Conservation (phyloP, 1,139 yeast genomes). For the Candida sp. region DNA sequence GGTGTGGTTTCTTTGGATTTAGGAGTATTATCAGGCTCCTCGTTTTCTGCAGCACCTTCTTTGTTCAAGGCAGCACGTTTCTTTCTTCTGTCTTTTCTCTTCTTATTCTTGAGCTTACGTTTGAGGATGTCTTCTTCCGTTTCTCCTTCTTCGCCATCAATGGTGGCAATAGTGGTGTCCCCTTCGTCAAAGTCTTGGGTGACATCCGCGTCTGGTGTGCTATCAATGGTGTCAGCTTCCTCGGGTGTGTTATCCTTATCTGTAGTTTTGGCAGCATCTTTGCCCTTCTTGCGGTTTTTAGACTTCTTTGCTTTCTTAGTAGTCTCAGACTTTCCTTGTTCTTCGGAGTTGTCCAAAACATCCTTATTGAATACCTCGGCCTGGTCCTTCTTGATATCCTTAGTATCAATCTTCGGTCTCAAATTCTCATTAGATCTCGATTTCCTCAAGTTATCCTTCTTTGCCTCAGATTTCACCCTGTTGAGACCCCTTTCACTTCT, state of each 20-base stretch:
- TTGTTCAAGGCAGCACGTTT: neutral
- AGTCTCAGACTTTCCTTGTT: neutral
- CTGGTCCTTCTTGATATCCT: neutral
- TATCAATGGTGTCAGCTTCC: neutral
- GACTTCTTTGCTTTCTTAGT: no score
- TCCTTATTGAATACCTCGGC: no score
- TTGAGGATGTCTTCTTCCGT: conserved; percentile 4
- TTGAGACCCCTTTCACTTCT: neutral
- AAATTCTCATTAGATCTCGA: neutral
- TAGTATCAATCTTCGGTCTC: neutral
- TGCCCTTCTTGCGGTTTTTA: no score
- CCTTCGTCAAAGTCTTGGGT: neutral
- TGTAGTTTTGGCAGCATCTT: neutral
- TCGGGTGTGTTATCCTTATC: neutral
- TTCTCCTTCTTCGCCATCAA: conserved; percentile 4
- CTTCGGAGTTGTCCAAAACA: neutral
- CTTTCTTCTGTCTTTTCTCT: conserved; percentile 9
- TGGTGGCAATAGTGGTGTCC: neutral
- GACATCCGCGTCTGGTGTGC: neutral
- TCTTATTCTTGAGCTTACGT: conserved; percentile 4
- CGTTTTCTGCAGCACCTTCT: neutral
- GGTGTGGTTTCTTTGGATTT: neutral
- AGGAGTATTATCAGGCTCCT: conserved; percentile 2
- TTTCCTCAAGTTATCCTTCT: neutral
- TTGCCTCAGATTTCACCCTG: neutral